Base-by-base conservation (phyloP, 1,284 basidiomycete species). In the Sanghuangporus sanghuang region DNA sequence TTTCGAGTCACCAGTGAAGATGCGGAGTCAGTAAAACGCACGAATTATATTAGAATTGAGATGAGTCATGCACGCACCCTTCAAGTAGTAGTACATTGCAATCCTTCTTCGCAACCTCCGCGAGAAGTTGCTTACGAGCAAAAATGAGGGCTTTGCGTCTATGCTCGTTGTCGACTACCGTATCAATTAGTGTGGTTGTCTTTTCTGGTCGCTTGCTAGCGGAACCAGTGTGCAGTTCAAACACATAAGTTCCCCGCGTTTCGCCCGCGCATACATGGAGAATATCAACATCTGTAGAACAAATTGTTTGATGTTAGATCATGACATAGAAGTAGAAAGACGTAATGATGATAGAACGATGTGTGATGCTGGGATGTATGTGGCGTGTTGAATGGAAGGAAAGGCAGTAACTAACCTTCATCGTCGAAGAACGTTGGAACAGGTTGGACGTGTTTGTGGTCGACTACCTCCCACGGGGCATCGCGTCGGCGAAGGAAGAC, bases 401-500 rank as follows among this genome's bases (percentile, higher is more conserved):
- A 9, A 12, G 27, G 39, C 9, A 46, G n/a, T 9, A 38, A 39
- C 61, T 35, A 65, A 85, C 85, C 85, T 71, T 88, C 85, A 63
- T 85, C 81, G 46, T 85, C 84, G 68, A 84, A 82, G 72, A 84
- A 87, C 72, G 81, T 82, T 16, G 82, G 78, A 11, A 90, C 81
- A 35, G 88, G 84, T 50, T 86, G 81, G 53, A 92, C 82, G 23
- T 76, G 73, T 69, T 81, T 82, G 69, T 78, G 83, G 64, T 84
- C 85, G 27, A 90, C 86, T 48, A 92, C 89, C 74, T 92, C 90
- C 90, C 90, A 92, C 46, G 86, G 81, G 9, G 75, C 73, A 69
- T 86, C 81, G 44, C 57, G 55, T 27, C 61, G 57, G 27, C 57
- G 61, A 40, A 66, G 58, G 27, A 55, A 36, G 48, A 65, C 44